Evolutionary conservation across 1,284 basidiomycete species (phyloP).

Genomic region (Fomitopsis schrenkii): DNA sequence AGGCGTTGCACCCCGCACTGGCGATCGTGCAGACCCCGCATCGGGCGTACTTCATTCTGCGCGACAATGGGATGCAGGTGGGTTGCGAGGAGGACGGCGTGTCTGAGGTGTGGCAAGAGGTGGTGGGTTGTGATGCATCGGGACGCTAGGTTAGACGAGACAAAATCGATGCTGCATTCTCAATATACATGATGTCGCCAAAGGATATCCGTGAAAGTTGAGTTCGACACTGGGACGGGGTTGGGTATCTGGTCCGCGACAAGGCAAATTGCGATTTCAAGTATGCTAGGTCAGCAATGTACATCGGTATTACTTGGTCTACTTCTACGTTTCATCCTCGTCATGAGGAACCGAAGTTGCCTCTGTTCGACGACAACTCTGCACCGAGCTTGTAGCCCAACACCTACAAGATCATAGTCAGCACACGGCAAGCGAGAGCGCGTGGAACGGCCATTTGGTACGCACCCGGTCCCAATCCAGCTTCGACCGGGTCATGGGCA

Average conservation of each 20-base stretch:
- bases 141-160: background rate
- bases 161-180: background rate
- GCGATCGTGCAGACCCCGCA: slow-evolving; percentile 64
- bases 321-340: background rate
- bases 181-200: background rate
- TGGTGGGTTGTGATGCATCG: slow-evolving; percentile 45
- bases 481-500: slow-evolving; percentile 91
- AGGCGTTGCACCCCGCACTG: slow-evolving; percentile 52
- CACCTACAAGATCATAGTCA: slow-evolving; percentile 41
- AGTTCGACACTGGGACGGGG: background rate
- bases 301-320: background rate
- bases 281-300: background rate
- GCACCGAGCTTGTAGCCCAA: slow-evolving; percentile 84
- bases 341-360: slow-evolving; percentile 42
- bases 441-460: background rate
- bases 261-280: too few species aligned
- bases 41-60: slow-evolving; percentile 62
- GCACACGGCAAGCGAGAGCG: too few species aligned
- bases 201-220: background rate
- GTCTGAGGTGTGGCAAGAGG: slow-evolving; percentile 51
- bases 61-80: slow-evolving; percentile 71
- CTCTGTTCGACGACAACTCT: slow-evolving; percentile 74
- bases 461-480: slow-evolving; percentile 90
- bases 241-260: too few species aligned
- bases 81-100: slow-evolving; percentile 74